phyloP scores from a whole-genome alignment of 129 eudicot genomes.

The Lactuca sativa region DNA sequence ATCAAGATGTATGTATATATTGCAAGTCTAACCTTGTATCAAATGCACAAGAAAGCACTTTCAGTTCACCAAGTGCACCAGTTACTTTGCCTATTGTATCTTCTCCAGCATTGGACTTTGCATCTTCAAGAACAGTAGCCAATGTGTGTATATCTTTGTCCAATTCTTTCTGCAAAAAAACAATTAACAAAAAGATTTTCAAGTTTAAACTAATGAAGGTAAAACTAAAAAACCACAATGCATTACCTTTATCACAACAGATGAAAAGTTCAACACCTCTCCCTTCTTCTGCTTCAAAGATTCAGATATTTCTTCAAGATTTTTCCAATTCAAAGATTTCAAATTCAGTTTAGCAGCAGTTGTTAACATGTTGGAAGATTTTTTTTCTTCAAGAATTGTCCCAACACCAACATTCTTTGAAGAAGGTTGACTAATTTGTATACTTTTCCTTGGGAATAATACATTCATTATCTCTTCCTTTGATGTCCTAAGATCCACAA shows the following conservation, averaged over 20 bases:
- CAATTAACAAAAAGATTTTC: background rate
- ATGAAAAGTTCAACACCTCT: slow-evolving; percentile 13
- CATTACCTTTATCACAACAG: slow-evolving; percentile 41
- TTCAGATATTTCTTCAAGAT: slow-evolving; percentile 26
- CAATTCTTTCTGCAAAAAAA: slow-evolving; percentile 28
- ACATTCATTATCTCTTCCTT: slow-evolving; percentile 38
- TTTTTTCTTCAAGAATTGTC: background rate
- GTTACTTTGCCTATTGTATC: background rate
- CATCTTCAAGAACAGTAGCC: slow-evolving; percentile 14
- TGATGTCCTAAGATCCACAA: slow-evolving; percentile 37
- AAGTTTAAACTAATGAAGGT: background rate
- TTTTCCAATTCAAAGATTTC: slow-evolving; percentile 21
- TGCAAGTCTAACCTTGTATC: slow-evolving; percentile 38
- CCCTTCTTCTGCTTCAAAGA: slow-evolving; percentile 20
- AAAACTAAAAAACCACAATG: background rate
- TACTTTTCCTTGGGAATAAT: slow-evolving; percentile 33
- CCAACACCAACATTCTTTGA: slow-evolving; percentile 9
- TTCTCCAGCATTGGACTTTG: slow-evolving; percentile 19
- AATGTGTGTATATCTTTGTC: slow-evolving; percentile 26
- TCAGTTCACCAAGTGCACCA: slow-evolving; percentile 31
- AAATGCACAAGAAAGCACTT: slow-evolving; percentile 35
- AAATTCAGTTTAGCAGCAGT: slow-evolving; percentile 11
- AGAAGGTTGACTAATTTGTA: background rate
- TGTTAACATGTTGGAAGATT: background rate
- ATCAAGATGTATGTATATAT: background rate